phyloP scores from a whole-genome alignment of 164 flowering plant species.

The Amborella trichopoda region DNA sequence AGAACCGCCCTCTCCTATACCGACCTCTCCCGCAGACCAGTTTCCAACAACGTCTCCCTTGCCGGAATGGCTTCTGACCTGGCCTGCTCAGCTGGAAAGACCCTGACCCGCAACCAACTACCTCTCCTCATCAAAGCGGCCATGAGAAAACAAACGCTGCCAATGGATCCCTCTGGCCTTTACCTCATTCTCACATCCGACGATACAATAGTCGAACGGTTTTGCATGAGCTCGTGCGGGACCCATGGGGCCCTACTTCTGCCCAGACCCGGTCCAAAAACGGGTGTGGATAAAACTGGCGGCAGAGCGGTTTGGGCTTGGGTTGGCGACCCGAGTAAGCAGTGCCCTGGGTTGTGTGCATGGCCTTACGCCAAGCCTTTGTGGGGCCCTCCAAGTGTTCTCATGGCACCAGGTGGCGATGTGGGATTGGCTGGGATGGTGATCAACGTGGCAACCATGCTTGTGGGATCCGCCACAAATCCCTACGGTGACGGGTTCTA shows the following conservation, averaged over 20 bases:
- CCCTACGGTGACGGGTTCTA: slow-evolving; percentile 59
- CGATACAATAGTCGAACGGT: slow-evolving; percentile 19
- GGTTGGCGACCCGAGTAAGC: slow-evolving; percentile 21
- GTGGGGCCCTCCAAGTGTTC: slow-evolving; percentile 29
- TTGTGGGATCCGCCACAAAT: slow-evolving; percentile 75
- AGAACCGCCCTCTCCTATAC: slow-evolving; percentile 15
- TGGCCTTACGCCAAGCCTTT: slow-evolving; percentile 23
- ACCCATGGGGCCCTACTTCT: slow-evolving; percentile 14
- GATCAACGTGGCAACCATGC: slow-evolving; percentile 56
- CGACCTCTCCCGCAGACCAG: slow-evolving; percentile 7
- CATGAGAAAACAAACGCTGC: slow-evolving; percentile 6
- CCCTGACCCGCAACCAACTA: slow-evolving; percentile 15
- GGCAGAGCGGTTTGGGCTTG: slow-evolving; percentile 15
- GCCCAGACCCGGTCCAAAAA: no score
- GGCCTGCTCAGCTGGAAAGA: slow-evolving; percentile 16
- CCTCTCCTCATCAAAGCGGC: slow-evolving; percentile 9
- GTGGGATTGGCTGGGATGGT: slow-evolving; percentile 87
- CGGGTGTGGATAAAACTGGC: not conserved
- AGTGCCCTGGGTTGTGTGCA: slow-evolving; percentile 29
- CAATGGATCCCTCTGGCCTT: slow-evolving; percentile 10
- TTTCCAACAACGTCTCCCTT: slow-evolving; percentile 13
- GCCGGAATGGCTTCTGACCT: slow-evolving; percentile 7
- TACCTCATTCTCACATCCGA: slow-evolving; percentile 20
- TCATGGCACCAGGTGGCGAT: slow-evolving; percentile 72
- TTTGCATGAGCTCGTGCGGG: slow-evolving; percentile 25